Evolutionary conservation across 495 filamentous ascomycete species (phyloP).

Genomic region (Neurospora sp.): DNA sequence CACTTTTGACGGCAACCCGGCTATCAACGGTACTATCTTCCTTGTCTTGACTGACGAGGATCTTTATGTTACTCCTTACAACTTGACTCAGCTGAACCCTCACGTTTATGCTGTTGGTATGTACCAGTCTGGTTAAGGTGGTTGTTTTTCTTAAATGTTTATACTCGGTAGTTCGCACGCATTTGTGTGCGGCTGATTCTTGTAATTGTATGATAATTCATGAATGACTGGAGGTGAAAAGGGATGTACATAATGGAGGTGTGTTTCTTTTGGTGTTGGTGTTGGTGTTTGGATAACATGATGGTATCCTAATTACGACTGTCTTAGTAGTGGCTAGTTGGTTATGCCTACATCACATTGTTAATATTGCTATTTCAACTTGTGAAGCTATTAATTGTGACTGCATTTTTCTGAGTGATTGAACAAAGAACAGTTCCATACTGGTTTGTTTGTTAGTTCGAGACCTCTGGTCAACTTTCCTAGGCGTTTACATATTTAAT

Average conservation of each 20-base stretch:
- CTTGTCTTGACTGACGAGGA: constrained; percentile 65
- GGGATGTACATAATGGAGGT: neutral
- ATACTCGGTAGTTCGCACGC: neutral
- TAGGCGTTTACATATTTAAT: too few species aligned
- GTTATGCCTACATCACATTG: neutral
- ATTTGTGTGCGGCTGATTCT: neutral
- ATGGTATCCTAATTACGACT: neutral
- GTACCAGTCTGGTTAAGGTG: constrained; percentile 65
- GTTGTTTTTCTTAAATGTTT: neutral
- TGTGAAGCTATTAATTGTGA: neutral
- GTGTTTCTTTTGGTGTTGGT: neutral
- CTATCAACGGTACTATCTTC: constrained; percentile 72
- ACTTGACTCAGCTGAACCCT: constrained; percentile 60
- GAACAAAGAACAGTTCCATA: neutral
- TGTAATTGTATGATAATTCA: neutral
- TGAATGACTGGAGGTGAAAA: neutral
- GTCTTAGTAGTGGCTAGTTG: neutral
- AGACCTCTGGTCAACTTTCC: too few species aligned
- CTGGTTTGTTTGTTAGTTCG: too few species aligned
- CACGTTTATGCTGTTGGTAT: constrained; percentile 67
- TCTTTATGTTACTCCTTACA: constrained; percentile 63
- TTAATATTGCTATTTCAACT: neutral
- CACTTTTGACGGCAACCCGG: constrained; percentile 55
- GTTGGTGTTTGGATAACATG: neutral
- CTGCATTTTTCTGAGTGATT: neutral